These are phyloP conservation scores for Fusarium foetens DNA, from an alignment of 2,329 filamentous ascomycete genomes.

Conservation along the genomic window DNA sequence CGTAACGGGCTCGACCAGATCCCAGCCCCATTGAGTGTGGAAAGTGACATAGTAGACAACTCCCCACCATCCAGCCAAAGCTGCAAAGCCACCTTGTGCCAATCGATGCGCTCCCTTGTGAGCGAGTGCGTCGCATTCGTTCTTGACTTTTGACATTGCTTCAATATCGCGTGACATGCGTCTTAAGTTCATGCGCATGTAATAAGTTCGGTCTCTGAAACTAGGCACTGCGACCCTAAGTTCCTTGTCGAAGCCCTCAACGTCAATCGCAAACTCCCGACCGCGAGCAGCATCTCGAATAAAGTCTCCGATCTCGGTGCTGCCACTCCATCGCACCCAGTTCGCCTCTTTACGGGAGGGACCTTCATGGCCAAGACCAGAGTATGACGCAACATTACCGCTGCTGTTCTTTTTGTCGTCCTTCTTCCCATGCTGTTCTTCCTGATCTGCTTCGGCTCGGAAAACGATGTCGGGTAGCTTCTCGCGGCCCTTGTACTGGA, in stretches of 20 bases:
- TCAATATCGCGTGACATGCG: conserved; percentile 77
- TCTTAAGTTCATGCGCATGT: conserved; percentile 79
- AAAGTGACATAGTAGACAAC: conserved; percentile 79
- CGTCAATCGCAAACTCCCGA: conserved; percentile 84
- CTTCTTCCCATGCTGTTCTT: conserved; percentile 54
- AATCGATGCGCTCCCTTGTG: conserved; percentile 81
- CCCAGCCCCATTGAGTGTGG: conserved; percentile 84
- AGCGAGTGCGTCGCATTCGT: conserved; percentile 81
- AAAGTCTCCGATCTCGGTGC: conserved; percentile 93
- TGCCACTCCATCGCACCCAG: conserved; percentile 89
- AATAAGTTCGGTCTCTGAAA: conserved; percentile 91
- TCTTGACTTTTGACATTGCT: conserved; percentile 77
- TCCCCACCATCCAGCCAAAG: conserved; percentile 82
- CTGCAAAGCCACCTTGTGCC: conserved; percentile 80
- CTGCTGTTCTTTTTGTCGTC: conserved; percentile 45
- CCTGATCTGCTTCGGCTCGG: conserved; percentile 77
- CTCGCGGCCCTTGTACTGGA: conserved; percentile 72
- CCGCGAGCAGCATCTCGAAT: conserved; percentile 88
- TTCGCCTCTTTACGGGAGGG: conserved; percentile 54
- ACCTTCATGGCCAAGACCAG: conserved; percentile 73
- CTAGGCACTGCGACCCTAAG: conserved; percentile 85
- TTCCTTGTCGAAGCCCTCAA: conserved; percentile 73
- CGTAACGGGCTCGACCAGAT: conserved; percentile 89
- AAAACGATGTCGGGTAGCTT: conserved; percentile 81
- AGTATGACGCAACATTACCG: conserved; percentile 73